Evolutionary conservation across 768 basidiomycete genomes (phyloP), one percentile per base, ranked within the genome.

Genomic region (Trichaptum fuscoviolaceum): DNA sequence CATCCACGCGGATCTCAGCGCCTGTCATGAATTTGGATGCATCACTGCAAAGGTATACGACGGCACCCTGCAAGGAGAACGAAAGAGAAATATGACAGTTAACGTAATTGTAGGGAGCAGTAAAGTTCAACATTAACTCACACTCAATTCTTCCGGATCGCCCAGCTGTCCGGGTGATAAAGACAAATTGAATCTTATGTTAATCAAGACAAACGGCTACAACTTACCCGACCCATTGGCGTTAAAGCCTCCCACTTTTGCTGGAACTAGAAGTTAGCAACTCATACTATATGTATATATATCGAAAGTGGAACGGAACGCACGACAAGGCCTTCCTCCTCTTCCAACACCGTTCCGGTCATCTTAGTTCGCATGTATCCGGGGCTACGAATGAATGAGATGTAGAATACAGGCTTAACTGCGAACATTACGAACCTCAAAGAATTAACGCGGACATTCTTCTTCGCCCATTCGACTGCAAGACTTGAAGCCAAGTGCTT

Each of bases 331-430:
- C 90, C 91, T 9, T 79, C 79, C 71, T 96, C 84, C 67, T 86
- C 84, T 65, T 89, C 86, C 62, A 97, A 77, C 71, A 98, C 89
- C 17, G 90, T 89, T 73, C 83, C 88, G 1, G 95, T 96, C 66
- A 99, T 82, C 77, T 92, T 89, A 7, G 95, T 97, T 67, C 93
- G 78, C 88, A 96, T 96, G 80, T 99, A 99, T 10, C 96, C 96
- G 25, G 95, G 94, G 71, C 92, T 93, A 63, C 7, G 25, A 30
- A 30, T 30, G 35, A 23, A 35, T 36, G n/a, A 17, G 65, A n/a
- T 5, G 27, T 52, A 63, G 10, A 30, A 35, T 65, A 23, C 42
- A 52, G 15, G 15, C 42, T 20, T 15, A 52, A 52, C 15, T 52
- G 57, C n/a, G 17, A 35, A 64, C 59, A 35, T 18, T 35, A 67